Percentiles rank a stretch among this genome's conserved stretches.
These are phyloP conservation scores for Gamarada debralockiae DNA, from an alignment of 495 filamentous ascomycete genomes.

Conservation along the genomic window DNA sequence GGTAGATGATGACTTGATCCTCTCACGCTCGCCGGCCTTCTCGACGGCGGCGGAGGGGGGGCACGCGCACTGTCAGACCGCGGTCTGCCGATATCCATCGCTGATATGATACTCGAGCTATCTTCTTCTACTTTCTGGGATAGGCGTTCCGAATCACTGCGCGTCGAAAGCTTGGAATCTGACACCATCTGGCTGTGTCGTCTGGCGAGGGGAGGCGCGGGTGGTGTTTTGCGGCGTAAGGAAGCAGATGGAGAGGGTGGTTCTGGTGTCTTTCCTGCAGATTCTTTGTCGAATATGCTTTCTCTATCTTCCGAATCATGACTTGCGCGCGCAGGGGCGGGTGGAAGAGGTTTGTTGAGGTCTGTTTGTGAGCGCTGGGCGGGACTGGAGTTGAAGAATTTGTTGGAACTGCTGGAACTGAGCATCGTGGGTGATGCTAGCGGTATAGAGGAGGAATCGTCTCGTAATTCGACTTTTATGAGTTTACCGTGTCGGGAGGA, in stretches of 20 bases:
- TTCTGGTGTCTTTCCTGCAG: slow-evolving; percentile 25
- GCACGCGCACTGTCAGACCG: slow-evolving; percentile 12
- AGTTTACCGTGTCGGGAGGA: slow-evolving; percentile 27
- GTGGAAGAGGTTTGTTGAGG: slow-evolving; percentile 28
- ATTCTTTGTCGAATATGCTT: slow-evolving; percentile 25
- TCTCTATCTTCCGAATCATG: slow-evolving; percentile 23
- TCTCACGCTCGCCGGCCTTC: slow-evolving; percentile 9
- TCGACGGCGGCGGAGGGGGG: slow-evolving; percentile 23
- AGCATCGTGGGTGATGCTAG: not conserved
- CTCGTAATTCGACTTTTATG: slow-evolving; percentile 26
- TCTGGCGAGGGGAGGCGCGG: slow-evolving; percentile 18
- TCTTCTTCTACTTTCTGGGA: slow-evolving; percentile 22
- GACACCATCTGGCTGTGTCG: slow-evolving; percentile 22
- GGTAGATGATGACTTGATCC: slow-evolving; percentile 9
- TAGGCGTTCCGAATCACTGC: slow-evolving; percentile 12
- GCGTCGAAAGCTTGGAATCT: slow-evolving; percentile 17
- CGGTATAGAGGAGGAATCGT: slow-evolving; percentile 9
- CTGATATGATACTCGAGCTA: not conserved
- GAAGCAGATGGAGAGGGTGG: slow-evolving; percentile 22
- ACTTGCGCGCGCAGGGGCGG: slow-evolving; percentile 17
- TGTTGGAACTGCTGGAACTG: slow-evolving; percentile 1
- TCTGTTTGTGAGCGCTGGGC: slow-evolving; percentile 16
- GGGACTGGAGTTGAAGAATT: not conserved
- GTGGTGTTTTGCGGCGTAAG: slow-evolving; percentile 19
- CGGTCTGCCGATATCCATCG: slow-evolving; percentile 5